Percentiles rank a stretch among this genome's conserved stretches.
Conservation (phyloP, 1,284 basidiomycete genomes). For the Rhodotorula mucilaginosa region DNA sequence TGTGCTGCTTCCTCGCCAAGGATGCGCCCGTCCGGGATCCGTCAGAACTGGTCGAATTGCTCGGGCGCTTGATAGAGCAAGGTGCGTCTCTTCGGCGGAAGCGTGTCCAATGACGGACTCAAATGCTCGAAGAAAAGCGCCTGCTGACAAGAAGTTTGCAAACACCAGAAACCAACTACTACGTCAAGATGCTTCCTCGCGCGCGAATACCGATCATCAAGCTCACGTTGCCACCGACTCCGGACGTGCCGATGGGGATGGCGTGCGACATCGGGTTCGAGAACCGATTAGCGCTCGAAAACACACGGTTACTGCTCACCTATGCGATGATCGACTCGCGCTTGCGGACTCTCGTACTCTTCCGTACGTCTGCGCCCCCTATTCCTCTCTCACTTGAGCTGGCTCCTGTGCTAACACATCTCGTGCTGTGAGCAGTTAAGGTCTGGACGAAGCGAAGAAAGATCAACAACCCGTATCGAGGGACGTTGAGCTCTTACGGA, state of each 20-base stretch:
- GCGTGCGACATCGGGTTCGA: constrained; percentile 99
- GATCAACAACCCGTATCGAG: constrained; percentile 97
- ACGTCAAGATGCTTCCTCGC: constrained; percentile 92
- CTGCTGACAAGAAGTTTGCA: background rate
- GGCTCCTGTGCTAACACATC: too few species aligned
- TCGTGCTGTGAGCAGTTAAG: constrained; percentile 64
- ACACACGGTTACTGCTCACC: constrained; percentile 90
- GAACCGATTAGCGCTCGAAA: constrained; percentile 93
- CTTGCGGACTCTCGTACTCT: constrained; percentile 89
- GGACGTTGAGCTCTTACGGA: constrained; percentile 94
- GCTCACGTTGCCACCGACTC: constrained; percentile 84
- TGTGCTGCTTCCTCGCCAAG: constrained; percentile 91
- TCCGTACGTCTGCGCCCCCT: constrained; percentile 64
- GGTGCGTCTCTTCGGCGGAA: constrained; percentile 57
- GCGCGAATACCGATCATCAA: constrained; percentile 99
- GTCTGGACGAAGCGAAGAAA: constrained; percentile 98
- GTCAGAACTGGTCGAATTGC: constrained; percentile 87
- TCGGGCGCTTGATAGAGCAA: constrained; percentile 87
- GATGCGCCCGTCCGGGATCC: constrained; percentile 63
- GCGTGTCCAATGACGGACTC: constrained; percentile 8
- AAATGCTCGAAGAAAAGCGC: background rate
- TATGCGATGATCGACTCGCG: constrained; percentile 97
- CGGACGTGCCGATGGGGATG: constrained; percentile 75
- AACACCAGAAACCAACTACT: constrained; percentile 84
- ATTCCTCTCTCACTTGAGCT: background rate